Evolutionary conservation across 352 stramenopile species (phyloP), one percentile per base, ranked within the genome.

Genomic region (Pythium periplocum): DNA sequence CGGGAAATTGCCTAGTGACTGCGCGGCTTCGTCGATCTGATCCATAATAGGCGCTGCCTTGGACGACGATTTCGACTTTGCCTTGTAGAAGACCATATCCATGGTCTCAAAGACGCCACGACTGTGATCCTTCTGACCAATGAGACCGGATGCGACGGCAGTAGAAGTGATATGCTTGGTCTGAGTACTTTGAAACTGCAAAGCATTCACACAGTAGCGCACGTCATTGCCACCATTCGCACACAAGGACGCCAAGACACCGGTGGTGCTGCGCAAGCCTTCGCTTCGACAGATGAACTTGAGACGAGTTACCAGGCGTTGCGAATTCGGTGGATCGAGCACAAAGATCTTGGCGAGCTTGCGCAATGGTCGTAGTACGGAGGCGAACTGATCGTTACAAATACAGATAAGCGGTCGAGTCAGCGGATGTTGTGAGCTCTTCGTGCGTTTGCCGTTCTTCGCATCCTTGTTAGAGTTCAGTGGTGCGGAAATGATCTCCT

Each of bases 381-480:
- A 95, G 9, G 94, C 94, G 68, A 98, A 99, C 61, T 98, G 87
- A 64, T 99, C 93, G 68, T 99, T 99, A 73, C 96, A 99, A 69
- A 99, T 98, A 62, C 97, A 98, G 57, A 99, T 98, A 12, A 99
- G 75, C 6, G 96, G 96, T 1, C 96, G 83, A 48, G 71, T 97
- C 39, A 98, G 65, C 4, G 92, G 78, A 39, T 97, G 85, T 30
- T 70, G 64, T 45, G 71, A 76, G 30, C 55, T 50, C 1, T 44
- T 44, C 30, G 56, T 53, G 17, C 39, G 36, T n/a, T 11, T 45
- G 34, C 68, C 64, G 17, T 52, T 57, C 48, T 80, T 77, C 38
- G 40, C 48, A 11, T 45, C 63, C 57, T 77, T 85, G 44, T 83
- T 78, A 41, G 36, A 56, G 45, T 64, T 76, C 62, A 98, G 69